Evolutionary conservation across 495 filamentous ascomycete species (phyloP), one percentile per base, ranked within the genome.

Genomic region (Aspergillus nidulans): DNA sequence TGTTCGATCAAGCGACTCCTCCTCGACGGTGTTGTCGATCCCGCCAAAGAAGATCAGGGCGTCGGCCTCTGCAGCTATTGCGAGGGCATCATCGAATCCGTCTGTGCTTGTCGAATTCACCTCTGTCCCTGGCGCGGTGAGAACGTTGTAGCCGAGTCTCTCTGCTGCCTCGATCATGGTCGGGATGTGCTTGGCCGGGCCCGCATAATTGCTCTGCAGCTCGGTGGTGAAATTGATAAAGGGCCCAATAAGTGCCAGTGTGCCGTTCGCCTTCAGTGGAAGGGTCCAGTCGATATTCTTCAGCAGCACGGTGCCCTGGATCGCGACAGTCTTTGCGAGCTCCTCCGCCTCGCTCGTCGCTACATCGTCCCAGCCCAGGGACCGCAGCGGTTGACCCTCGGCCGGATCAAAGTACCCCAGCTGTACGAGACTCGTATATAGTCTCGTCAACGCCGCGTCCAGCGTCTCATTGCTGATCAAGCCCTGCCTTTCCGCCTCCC

Each of bases 201-300:
- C 81, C 34, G 58, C 66, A 62, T 84, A 85, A 43, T 77, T 79
- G 5, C 82, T 81, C 52, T 80, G 81, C 69, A 85, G 72, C 45
- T 83, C 69, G n/a, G 64, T 73, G 1, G 79, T 81, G 12, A 77
- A 78, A 26, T 78, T 78, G 6, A 78, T 79, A 55, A 72, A 80
- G 7, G 71, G 69, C 4, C 81, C 81, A 46, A 85, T 71, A 18
- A 84, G 63, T 6, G 76, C 79, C 7, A 82, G 59, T 1, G 60
- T 70, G 32, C 63, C 67, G 15, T 62, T 60, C 2, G 63, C 57
- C 1, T 63, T 55, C 7, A 82, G 55, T 2, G 81, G 81, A 3
- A 85, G 62, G 8, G 68, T 63, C 16, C 70, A 73, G 40, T 81
- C 74, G 5, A 28, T 5, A 54, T 84, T 85, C 67, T 84, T 83